Evolutionary conservation across 164 flowering plant species (phyloP).

Genomic region (Annona squamosa): DNA sequence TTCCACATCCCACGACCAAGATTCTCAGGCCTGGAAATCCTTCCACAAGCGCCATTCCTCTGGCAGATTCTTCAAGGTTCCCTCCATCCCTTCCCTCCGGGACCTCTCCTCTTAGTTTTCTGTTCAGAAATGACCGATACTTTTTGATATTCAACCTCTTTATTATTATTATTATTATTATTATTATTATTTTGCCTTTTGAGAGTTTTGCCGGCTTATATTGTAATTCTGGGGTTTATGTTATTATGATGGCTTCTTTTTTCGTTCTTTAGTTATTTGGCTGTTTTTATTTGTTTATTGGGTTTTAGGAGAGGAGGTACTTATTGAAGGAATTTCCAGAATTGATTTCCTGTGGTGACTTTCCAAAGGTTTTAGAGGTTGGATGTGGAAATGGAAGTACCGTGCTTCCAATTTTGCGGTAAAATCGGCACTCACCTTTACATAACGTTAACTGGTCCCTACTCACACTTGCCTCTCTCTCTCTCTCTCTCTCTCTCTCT

Average conservation of each 20-base stretch:
- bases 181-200: no score
- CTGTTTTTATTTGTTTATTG: not conserved
- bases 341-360: slow-evolving; percentile 37
- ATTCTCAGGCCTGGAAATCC: slow-evolving; percentile 53
- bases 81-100: not conserved
- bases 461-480: no score
- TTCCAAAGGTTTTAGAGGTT: slow-evolving; percentile 69
- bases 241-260: no score
- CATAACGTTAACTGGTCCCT: no score
- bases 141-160: no score
- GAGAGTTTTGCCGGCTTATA: no score
- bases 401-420: slow-evolving; percentile 76
- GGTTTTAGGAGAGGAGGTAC: slow-evolving; percentile 71
- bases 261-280: not conserved
- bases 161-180: no score
- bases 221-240: no score
- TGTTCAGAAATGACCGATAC: no score
- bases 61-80: slow-evolving; percentile 86
- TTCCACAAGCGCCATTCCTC: slow-evolving; percentile 76
- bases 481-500: no score
- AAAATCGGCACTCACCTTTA: slow-evolving; percentile 1
- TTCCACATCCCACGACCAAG: slow-evolving; percentile 14
- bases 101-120: not conserved
- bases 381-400: slow-evolving; percentile 99
- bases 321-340: slow-evolving; percentile 86